Conservation (phyloP, 129 eudicot species). For the Artemisia annua region DNA sequence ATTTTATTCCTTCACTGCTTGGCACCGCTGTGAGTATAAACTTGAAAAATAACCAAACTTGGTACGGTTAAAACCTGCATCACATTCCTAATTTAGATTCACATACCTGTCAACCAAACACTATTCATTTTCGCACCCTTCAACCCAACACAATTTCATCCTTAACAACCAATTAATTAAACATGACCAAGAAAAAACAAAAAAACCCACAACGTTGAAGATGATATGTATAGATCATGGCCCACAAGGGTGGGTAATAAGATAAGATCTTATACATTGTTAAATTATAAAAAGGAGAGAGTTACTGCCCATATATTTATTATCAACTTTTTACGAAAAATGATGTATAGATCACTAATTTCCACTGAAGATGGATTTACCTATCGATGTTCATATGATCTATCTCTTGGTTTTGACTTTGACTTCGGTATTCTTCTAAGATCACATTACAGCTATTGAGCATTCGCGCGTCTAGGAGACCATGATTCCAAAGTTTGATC, state of each 20-base stretch:
- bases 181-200: too few species aligned
- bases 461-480: slow-evolving; percentile 82
- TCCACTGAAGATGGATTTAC: slow-evolving; percentile 16
- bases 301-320: background rate
- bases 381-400: slow-evolving; percentile 35
- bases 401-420: slow-evolving; percentile 33
- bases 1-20: too few species aligned
- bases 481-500: slow-evolving; percentile 94
- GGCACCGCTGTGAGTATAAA: too few species aligned
- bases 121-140: too few species aligned
- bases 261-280: slow-evolving; percentile 13
- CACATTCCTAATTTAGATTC: too few species aligned
- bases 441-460: slow-evolving; percentile 69
- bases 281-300: background rate
- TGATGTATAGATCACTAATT: slow-evolving; percentile 10
- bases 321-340: slow-evolving; percentile 2
- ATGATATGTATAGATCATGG: background rate
- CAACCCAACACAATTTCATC: too few species aligned
- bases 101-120: too few species aligned
- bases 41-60: too few species aligned
- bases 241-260: background rate
- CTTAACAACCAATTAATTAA: too few species aligned
- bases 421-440: slow-evolving; percentile 55
- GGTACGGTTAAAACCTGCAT: too few species aligned
- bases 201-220: too few species aligned